These are phyloP conservation scores for Trifolium pratense DNA, from an alignment of 306 rosid genomes.

Conservation along the genomic window DNA sequence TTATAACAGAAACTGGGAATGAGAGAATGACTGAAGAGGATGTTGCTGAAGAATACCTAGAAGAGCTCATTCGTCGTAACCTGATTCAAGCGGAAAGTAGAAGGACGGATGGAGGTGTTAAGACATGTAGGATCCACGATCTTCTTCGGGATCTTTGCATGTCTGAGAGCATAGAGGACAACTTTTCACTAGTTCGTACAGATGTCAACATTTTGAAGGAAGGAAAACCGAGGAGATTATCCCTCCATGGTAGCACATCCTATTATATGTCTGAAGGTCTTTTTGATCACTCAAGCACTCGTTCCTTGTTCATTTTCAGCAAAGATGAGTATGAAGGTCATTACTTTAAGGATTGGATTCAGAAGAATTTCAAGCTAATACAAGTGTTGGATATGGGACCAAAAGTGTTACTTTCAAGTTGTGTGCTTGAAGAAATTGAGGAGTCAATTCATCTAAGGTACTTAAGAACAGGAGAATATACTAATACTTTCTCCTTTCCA, in stretches of 20 bases:
- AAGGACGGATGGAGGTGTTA: not conserved
- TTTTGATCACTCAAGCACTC: not conserved
- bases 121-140: not conserved
- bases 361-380: not conserved
- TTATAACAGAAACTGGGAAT: not conserved
- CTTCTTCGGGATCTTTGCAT: not conserved
- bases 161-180: not conserved
- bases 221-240: not conserved
- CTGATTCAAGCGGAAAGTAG: not conserved
- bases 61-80: not conserved
- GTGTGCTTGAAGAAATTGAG: not conserved
- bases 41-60: not conserved
- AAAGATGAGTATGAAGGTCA: not conserved
- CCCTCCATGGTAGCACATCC: not conserved
- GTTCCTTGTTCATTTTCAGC: not conserved
- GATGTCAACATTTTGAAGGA: not conserved
- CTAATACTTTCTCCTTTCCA: not conserved
- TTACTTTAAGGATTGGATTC: not conserved
- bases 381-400: not conserved
- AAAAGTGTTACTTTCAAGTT: not conserved
- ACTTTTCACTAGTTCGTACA: not conserved
- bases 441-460: not conserved
- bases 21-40: not conserved
- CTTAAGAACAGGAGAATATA: not conserved
- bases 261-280: not conserved